A percentile compares a stretch with the other conserved stretches of the same genome.
Conservation (phyloP, 2,329 filamentous ascomycete genomes). For the Neopestalotiopsis sp. region DNA sequence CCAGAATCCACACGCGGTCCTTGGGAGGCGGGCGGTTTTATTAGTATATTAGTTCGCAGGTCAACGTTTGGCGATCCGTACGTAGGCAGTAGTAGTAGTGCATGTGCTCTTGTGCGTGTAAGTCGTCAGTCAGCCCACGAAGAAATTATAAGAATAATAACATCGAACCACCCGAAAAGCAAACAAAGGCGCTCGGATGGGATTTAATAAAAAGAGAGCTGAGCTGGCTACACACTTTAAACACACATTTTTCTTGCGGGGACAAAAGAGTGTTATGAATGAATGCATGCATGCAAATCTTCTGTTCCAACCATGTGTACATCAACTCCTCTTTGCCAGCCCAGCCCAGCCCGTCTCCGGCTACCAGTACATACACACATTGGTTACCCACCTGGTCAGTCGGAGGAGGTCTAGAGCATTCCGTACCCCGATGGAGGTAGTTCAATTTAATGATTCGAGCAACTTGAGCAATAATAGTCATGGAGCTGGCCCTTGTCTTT, state of each 20-base stretch:
- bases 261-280: too few relatives aligned
- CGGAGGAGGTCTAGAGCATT: conserved; percentile 1
- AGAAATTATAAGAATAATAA: not conserved
- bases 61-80: not conserved
- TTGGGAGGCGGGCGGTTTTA: not conserved
- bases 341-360: too few relatives aligned
- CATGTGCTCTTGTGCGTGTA: not conserved
- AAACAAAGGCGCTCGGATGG: too few relatives aligned
- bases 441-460: conserved; percentile 2
- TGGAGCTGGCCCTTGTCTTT: not conserved
- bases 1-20: not conserved
- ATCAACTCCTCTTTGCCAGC: too few relatives aligned
- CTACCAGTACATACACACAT: too few relatives aligned
- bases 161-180: too few relatives aligned
- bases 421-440: not conserved
- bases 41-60: not conserved
- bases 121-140: not conserved
- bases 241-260: too few relatives aligned
- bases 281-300: too few relatives aligned
- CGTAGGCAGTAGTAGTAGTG: not conserved
- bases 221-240: too few relatives aligned
- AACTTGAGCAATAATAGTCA: not conserved
- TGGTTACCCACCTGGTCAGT: not conserved
- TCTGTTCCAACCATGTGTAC: too few relatives aligned
- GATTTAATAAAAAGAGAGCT: too few relatives aligned